Percentiles rank a stretch among this genome's conserved stretches.
Conservation (phyloP, 176 grass and related monocot species). For the Alopecurus myosuroides region DNA sequence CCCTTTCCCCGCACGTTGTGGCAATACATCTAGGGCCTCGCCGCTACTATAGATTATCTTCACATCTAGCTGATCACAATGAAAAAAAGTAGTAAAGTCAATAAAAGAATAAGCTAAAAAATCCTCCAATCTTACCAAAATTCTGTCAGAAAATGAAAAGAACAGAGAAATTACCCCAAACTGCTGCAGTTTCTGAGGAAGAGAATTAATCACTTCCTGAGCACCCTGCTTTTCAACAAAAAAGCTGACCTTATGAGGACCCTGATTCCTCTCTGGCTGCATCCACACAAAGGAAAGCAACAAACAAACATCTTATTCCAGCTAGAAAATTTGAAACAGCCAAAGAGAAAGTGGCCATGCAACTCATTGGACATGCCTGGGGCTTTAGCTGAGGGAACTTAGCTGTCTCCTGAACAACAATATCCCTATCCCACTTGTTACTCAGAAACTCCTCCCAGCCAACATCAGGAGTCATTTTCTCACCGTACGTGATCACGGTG, state of each 20-base stretch:
- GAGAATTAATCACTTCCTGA: constrained; percentile 57
- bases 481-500: constrained; percentile 84
- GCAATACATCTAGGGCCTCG: constrained; percentile 69
- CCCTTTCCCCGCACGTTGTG: constrained; percentile 81
- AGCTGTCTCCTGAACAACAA: constrained; percentile 74
- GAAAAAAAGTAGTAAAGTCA: neutral
- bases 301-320: constrained; percentile 4
- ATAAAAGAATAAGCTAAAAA: neutral
- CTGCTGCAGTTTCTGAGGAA: constrained; percentile 48
- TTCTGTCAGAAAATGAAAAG: neutral
- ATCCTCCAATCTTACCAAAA: neutral
- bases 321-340: neutral
- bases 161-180: constrained; percentile 40
- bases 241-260: constrained; percentile 91
- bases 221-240: constrained; percentile 60
- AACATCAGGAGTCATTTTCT: constrained; percentile 78
- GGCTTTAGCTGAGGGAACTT: constrained; percentile 62
- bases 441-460: constrained; percentile 63
- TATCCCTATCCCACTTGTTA: constrained; percentile 69
- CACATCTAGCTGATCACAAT: constrained; percentile 71
- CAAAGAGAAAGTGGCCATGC: neutral
- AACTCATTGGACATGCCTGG: constrained; percentile 47
- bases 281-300: constrained; percentile 6
- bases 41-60: constrained; percentile 91
- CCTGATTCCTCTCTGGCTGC: constrained; percentile 68